phyloP scores from a whole-genome alignment of 1,139 yeast genomes.

The Hyphopichia pseudoburtonii region DNA sequence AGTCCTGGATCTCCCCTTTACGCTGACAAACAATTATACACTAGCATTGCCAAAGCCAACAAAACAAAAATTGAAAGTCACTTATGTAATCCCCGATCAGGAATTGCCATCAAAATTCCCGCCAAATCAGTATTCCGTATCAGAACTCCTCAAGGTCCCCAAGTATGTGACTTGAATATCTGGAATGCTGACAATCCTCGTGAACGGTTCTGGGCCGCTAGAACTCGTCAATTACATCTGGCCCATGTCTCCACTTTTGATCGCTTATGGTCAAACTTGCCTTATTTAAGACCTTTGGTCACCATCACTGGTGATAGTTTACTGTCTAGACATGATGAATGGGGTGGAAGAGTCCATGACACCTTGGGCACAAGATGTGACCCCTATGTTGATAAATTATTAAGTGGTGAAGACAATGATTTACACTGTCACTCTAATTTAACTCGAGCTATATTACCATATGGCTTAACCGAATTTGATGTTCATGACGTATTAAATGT shows the following conservation, averaged over 20 bases:
- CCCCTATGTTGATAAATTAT: slow-evolving; percentile 63
- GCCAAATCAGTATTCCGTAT: slow-evolving; percentile 58
- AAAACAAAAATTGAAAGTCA: slow-evolving; percentile 36
- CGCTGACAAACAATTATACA: slow-evolving; percentile 50
- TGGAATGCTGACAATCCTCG: slow-evolving; percentile 63
- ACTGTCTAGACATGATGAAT: slow-evolving; percentile 55
- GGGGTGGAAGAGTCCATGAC: slow-evolving; percentile 69
- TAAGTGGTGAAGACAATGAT: slow-evolving; percentile 65
- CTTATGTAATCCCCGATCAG: slow-evolving; percentile 53
- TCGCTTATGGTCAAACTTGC: slow-evolving; percentile 63
- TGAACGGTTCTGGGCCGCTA: slow-evolving; percentile 68
- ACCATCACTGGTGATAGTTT: slow-evolving; percentile 64
- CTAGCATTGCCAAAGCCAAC: slow-evolving; percentile 41
- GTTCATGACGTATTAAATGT: slow-evolving; percentile 71
- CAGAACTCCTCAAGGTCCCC: slow-evolving; percentile 68
- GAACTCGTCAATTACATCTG: slow-evolving; percentile 67
- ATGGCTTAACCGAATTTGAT: slow-evolving; percentile 62
- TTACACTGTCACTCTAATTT: slow-evolving; percentile 68
- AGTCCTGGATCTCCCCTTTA: slow-evolving; percentile 52
- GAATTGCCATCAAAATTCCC: slow-evolving; percentile 61
- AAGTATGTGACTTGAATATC: slow-evolving; percentile 66
- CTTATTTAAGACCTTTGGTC: slow-evolving; percentile 60
- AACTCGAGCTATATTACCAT: slow-evolving; percentile 56
- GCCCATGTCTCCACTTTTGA: slow-evolving; percentile 65
- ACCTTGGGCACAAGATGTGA: slow-evolving; percentile 69